A percentile compares a stretch with the other conserved stretches of the same genome.
These are phyloP conservation scores for Zelonia costaricensis DNA, from an alignment of 208 protist genomes.

Conservation along the genomic window DNA sequence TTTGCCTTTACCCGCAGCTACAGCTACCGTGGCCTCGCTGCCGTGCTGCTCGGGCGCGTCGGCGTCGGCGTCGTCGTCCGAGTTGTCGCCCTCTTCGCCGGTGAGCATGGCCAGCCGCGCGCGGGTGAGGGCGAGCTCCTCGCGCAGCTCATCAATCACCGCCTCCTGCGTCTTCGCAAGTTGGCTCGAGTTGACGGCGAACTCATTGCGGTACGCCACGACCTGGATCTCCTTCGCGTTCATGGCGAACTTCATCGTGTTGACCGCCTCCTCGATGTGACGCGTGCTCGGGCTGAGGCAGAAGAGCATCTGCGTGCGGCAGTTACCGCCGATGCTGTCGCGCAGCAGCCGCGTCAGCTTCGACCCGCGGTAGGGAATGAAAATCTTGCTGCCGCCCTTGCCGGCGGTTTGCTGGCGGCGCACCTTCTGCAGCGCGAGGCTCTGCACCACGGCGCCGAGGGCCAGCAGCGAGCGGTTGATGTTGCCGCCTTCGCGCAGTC, in stretches of 20 bases:
- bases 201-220: conserved; percentile 66
- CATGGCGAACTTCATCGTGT: conserved; percentile 89
- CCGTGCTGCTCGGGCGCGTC: too few relatives aligned
- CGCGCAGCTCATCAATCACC: conserved; percentile 76
- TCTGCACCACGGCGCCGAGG: conserved; percentile 92
- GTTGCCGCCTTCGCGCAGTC: conserved; percentile 92
- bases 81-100: background rate
- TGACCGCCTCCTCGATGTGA: conserved; percentile 75
- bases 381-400: conserved; percentile 26
- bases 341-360: conserved; percentile 84
- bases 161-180: conserved; percentile 67
- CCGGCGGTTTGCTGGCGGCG: conserved; percentile 18
- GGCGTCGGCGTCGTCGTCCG: too few relatives aligned
- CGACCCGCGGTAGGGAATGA: conserved; percentile 83
- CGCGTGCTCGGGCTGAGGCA: conserved; percentile 66
- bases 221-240: conserved; percentile 81
- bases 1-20: too few relatives aligned
- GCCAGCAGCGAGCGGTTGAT: conserved; percentile 95
- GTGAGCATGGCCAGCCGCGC: conserved; percentile 38
- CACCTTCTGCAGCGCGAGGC: conserved; percentile 53
- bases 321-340: conserved; percentile 81
- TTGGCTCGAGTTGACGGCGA: conserved; percentile 50
- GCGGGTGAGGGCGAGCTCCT: conserved; percentile 44
- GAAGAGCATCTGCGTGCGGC: conserved; percentile 80
- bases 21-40: too few relatives aligned